Base-by-base conservation (phyloP, 331 rosid genomes). In the Pyrus hybrid region DNA sequence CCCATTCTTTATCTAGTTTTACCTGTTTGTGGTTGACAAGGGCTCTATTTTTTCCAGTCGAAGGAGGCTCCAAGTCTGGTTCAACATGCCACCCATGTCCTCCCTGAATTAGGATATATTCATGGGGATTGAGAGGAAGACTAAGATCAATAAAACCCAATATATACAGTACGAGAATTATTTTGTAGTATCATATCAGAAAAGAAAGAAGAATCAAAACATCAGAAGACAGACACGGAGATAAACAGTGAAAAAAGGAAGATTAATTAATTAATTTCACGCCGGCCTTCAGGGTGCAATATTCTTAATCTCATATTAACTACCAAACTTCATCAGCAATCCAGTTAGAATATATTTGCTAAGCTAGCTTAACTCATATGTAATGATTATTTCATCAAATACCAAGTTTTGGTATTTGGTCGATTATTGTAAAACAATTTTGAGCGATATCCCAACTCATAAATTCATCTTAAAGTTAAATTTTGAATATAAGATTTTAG, bases 1-100 rank as follows among this genome's bases (percentile, higher is more conserved):
- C 57, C 21, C 57, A 1, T 51, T 17, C n/a, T 51, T 51, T 51
- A 7, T 2, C 57, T 17, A 51, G 57, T 51, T 51, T 20, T 74
- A 68, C 83, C 76, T 68, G 61, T 68, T 49, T 74, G 71, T 68
- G 71, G 70, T 61, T 74, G 60, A 35, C 20, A 54, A 60, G 43
- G 49, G 51, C 71, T 68, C 60, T 23, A 60, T 61, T 57, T 21
- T 61, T 61, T 51, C 21, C 79, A 0, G 13, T 11, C 12, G 70
- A 18, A 20, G 79, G 53, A 25, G 53, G 20, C 64, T 58, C 25
- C 76, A 25, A 68, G 53, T 77, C 71, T 26, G 32, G 66, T n/a
- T 67, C 63, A 56, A 20, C 78, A n/a, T 32, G 13, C 28, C 67
- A 10, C 22, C 60, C 58, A 32, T 28, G 13, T 41, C 45, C 45